A percentile compares a stretch with the other conserved stretches of the same genome.
Conservation (phyloP, 2,329 filamentous ascomycete species). For the Fusarium nematophilum region DNA sequence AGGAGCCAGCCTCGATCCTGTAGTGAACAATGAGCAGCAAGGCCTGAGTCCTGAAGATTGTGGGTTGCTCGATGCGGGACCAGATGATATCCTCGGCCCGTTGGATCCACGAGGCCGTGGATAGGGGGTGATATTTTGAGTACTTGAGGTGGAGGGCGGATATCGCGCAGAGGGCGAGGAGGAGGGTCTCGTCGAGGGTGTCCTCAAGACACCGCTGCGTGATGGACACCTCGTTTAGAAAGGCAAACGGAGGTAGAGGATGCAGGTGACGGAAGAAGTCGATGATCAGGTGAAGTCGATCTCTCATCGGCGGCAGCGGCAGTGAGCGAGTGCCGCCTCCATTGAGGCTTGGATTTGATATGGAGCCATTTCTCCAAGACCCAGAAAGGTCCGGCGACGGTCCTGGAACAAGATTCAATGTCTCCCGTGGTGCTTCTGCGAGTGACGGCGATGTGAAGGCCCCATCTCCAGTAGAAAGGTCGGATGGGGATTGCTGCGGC, state of each 20-base stretch:
- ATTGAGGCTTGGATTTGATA: neutral
- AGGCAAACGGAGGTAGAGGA: constrained; percentile 42
- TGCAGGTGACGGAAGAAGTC: constrained; percentile 43
- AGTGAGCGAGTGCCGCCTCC: neutral
- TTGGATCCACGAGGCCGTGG: constrained; percentile 53
- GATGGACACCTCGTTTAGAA: constrained; percentile 61
- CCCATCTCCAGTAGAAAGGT: too few relatives aligned
- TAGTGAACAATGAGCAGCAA: constrained; percentile 46
- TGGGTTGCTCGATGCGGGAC: constrained; percentile 58
- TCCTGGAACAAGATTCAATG: too few relatives aligned
- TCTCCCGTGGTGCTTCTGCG: too few relatives aligned
- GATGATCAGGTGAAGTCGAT: constrained; percentile 35
- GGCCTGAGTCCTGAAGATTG: constrained; percentile 57
- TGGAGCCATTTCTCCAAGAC: neutral
- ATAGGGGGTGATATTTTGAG: constrained; percentile 45
- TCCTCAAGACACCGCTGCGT: constrained; percentile 62
- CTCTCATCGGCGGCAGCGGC: constrained; percentile 17
- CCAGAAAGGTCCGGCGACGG: too few relatives aligned
- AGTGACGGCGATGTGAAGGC: too few relatives aligned
- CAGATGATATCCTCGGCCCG: constrained; percentile 59
- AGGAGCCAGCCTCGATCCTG: constrained; percentile 44
- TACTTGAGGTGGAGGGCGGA: constrained; percentile 50
- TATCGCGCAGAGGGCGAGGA: constrained; percentile 55
- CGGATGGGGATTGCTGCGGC: too few relatives aligned
- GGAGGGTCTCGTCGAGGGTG: constrained; percentile 57